Evolutionary conservation across 768 basidiomycete genomes (phyloP).

Genomic region (Tulasnella sp.): DNA sequence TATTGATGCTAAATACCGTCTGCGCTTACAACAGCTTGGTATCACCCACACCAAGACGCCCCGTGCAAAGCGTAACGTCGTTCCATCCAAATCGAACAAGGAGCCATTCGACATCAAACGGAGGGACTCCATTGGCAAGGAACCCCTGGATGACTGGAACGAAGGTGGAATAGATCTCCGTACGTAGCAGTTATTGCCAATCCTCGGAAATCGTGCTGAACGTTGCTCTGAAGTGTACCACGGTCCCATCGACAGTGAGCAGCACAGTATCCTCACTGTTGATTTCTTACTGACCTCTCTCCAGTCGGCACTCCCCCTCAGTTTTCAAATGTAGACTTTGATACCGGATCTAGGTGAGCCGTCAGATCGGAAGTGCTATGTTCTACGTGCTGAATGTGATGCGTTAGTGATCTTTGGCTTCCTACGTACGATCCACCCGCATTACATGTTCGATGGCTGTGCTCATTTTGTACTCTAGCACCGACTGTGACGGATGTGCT

Average conservation of each 20-base stretch:
- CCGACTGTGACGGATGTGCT: neutral
- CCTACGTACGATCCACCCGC: neutral
- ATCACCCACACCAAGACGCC: neutral
- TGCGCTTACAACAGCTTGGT: no score
- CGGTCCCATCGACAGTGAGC: neutral
- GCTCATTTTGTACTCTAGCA: neutral
- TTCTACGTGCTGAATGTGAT: neutral
- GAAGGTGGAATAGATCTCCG: neutral
- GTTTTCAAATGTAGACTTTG: neutral
- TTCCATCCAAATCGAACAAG: neutral
- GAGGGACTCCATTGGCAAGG: neutral
- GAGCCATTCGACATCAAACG: neutral
- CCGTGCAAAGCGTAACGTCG: neutral
- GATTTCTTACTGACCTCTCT: neutral
- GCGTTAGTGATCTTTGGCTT: neutral
- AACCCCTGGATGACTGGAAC: neutral
- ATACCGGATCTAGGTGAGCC: neutral
- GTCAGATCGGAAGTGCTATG: neutral
- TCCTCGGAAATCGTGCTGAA: no score
- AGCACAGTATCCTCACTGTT: neutral
- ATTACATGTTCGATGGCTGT: neutral
- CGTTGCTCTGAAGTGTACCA: neutral
- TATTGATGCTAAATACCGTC: neutral
- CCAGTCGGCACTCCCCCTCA: neutral
- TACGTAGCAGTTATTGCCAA: neutral